Base-by-base conservation (phyloP, 2,329 filamentous ascomycete species). In the Aureobasidium leucospermi region DNA sequence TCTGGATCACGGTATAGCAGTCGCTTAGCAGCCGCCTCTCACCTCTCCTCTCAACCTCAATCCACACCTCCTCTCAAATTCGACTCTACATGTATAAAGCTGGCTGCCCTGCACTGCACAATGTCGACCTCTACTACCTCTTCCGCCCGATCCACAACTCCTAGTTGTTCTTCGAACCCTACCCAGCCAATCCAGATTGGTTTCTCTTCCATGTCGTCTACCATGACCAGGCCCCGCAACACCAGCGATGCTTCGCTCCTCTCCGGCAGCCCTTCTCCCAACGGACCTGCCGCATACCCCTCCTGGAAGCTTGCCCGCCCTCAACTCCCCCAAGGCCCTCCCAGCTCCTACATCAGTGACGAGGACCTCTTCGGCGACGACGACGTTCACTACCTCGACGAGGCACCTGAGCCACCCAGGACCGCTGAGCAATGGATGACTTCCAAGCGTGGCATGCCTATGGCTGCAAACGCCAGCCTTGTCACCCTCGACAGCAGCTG, bases 311-410 rank as follows among this genome's bases (percentile, higher is more conserved):
- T 61, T 19, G 60, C 56, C n/a, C 48, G 46, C 15, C 51, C 60
- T 32, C 60, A 60, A 29, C 42, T 60, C 11, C 41, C 48, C n/a
- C 47, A 49, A n/a, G 55, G 55, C 7, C 55, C 55, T 28, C 64
- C 70, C 1, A 73, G 65, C 63, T 64, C 70, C 2, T 74, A 73
- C 59, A 66, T 74, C 53, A 70, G 67, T 62, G 71, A 74, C 61
- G 70, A 70, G 56, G 71, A 74, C 51, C 67, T 74, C 16, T 69
- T 71, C 57, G 70, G 70, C 29, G 67, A 68, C 51, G 60, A 63
- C 48, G 47, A 59, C 6, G 66, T 64, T n/a, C 62, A 65, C 28
- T 70, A 67, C 56, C 64, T 72, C 43, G 64, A 63, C 53, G 69
- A 70, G 52, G 65, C 70, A 42, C 71, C 70, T 39, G 63, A 67